phyloP scores from a whole-genome alignment of 2,329 filamentous ascomycete species.

The Trichoderma cornu-damae region DNA sequence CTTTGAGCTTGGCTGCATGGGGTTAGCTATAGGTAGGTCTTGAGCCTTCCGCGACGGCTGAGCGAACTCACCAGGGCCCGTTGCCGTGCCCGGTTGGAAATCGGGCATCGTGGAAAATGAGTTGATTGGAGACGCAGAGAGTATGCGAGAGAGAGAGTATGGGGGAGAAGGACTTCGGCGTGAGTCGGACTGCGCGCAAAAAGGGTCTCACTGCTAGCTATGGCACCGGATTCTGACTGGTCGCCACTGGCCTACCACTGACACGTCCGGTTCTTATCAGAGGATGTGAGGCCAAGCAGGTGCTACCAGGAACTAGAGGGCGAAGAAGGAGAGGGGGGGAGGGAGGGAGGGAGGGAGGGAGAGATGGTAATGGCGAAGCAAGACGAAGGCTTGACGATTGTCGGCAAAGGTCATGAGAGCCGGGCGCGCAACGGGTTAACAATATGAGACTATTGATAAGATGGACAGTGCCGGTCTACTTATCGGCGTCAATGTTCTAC shows the following conservation, averaged over 20 bases:
- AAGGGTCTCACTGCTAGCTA: neutral
- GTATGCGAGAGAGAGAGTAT: conserved; percentile 1
- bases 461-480: neutral
- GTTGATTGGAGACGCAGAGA: neutral
- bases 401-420: conserved; percentile 1
- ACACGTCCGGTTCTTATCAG: neutral
- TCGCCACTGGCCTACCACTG: neutral
- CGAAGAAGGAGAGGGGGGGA: neutral
- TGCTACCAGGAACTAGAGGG: neutral
- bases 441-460: neutral
- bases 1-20: conserved; percentile 57
- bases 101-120: conserved; percentile 24
- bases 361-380: neutral
- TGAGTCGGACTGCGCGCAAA: neutral
- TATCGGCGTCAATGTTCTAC: neutral
- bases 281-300: neutral
- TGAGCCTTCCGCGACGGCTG: neutral
- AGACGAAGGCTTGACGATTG: neutral
- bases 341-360: neutral
- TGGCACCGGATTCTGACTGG: conserved; percentile 3
- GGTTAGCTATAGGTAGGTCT: conserved; percentile 18
- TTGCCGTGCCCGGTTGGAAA: conserved; percentile 29
- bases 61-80: conserved; percentile 39
- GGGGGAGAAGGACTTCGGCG: neutral
- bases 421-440: conserved; percentile 1